Conservation (phyloP, 257 asterid genomes). For the Solanum virginianum region DNA sequence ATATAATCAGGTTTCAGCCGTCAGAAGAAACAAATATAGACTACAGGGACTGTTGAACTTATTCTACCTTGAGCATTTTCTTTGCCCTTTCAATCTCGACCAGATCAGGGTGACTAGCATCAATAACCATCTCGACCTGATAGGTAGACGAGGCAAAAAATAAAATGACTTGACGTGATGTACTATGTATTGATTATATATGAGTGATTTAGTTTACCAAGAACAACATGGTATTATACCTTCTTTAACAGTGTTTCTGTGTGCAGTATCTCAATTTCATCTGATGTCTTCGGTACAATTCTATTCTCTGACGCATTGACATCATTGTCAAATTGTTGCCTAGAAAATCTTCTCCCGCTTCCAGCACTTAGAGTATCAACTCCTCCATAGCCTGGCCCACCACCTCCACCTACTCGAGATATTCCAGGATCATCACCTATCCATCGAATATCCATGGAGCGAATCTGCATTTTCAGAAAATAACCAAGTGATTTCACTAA, state of each 20-base stretch:
- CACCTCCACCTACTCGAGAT: slow-evolving; percentile 35
- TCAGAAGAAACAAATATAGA: neutral
- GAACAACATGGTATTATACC: slow-evolving; percentile 19
- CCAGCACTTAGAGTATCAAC: slow-evolving; percentile 29
- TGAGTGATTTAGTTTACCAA: neutral
- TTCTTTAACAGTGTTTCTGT: slow-evolving; percentile 78
- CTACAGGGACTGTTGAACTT: neutral
- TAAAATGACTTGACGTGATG: neutral
- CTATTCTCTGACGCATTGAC: slow-evolving; percentile 44
- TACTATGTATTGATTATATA: neutral
- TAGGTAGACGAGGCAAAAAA: neutral
- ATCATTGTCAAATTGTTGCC: slow-evolving; percentile 35
- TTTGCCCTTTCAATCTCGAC: slow-evolving; percentile 77
- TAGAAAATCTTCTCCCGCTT: slow-evolving; percentile 39
- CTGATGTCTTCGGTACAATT: slow-evolving; percentile 22
- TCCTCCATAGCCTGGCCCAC: slow-evolving; percentile 14
- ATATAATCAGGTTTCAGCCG: neutral
- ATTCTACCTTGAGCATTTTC: slow-evolving; percentile 75
- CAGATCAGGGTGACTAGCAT: slow-evolving; percentile 69
- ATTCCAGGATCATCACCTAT: slow-evolving; percentile 72
- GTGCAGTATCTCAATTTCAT: slow-evolving; percentile 72
- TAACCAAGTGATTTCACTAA: neutral
- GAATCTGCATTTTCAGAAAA: slow-evolving; percentile 37
- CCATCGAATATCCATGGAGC: slow-evolving; percentile 85
- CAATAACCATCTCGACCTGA: slow-evolving; percentile 89